phyloP scores from a whole-genome alignment of 1,284 basidiomycete genomes.

The Ustilago sp. region DNA sequence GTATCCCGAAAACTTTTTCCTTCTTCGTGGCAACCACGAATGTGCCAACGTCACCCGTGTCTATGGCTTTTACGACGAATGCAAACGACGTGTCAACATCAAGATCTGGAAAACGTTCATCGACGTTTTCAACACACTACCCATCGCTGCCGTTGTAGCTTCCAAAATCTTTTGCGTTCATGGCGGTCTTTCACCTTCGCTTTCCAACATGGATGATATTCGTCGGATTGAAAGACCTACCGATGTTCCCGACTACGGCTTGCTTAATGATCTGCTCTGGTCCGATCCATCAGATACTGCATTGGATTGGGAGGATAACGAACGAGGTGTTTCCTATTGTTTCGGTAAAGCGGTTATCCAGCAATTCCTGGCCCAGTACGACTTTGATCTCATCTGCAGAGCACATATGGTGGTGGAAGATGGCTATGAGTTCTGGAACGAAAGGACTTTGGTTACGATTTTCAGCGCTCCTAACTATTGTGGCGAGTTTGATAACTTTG shows the following conservation, averaged over 20 bases:
- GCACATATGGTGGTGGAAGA: constrained; percentile 99
- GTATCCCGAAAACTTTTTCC: constrained; percentile 99
- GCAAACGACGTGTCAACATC: constrained; percentile 98
- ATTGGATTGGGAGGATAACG: constrained; percentile 99
- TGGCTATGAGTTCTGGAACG: constrained; percentile 99
- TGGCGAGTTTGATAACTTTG: constrained; percentile 98
- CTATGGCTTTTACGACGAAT: constrained; percentile 99
- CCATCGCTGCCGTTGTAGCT: constrained; percentile 97
- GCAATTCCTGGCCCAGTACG: constrained; percentile 83
- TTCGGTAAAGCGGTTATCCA: constrained; percentile 98
- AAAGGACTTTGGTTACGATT: constrained; percentile 95
- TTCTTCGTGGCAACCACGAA: constrained; percentile 97
- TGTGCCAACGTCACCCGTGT: constrained; percentile 99
- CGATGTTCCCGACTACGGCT: constrained; percentile 98
- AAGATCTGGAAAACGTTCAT: constrained; percentile 99
- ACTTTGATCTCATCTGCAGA: constrained; percentile 99
- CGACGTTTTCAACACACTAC: constrained; percentile 98
- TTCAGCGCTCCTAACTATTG: constrained; percentile 95
- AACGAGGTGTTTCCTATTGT: constrained; percentile 99
- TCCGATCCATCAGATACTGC: constrained; percentile 98
- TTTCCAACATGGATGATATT: constrained; percentile 99
- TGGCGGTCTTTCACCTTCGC: constrained; percentile 95
- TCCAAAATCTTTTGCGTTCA: constrained; percentile 99
- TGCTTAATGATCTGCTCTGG: constrained; percentile 97
- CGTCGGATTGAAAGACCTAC: constrained; percentile 97